Percentiles rank a stretch among this genome's conserved stretches.
phyloP scores from a whole-genome alignment of 2,329 filamentous ascomycete species.

The Penicillium glabrum region DNA sequence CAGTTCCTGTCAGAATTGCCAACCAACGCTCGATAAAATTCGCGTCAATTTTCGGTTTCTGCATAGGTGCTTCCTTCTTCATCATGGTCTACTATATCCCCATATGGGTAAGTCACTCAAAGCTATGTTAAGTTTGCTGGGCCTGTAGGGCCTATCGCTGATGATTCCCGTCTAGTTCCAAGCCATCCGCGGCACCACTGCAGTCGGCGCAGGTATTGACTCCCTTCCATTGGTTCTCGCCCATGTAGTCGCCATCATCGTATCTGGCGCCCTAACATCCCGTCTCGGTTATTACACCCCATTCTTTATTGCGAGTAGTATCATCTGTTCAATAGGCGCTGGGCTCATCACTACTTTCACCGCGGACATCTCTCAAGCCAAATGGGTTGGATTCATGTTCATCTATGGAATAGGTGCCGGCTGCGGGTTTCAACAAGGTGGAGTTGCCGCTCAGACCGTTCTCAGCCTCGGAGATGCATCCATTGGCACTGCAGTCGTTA shows the following conservation, averaged over 20 bases:
- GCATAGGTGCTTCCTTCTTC: background rate
- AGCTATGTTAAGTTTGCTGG: no score
- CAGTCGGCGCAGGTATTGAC: background rate
- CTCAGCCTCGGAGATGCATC: background rate
- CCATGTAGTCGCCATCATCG: background rate
- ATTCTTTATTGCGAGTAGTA: background rate
- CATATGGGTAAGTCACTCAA: background rate
- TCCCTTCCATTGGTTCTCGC: background rate
- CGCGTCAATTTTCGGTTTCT: background rate
- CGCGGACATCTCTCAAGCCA: background rate
- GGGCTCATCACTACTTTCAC: background rate
- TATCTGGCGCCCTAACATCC: background rate
- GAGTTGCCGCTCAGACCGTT: background rate
- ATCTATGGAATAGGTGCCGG: background rate
- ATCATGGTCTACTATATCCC: background rate
- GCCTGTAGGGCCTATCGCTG: background rate
- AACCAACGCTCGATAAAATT: background rate
- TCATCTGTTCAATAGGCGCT: background rate
- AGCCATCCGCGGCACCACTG: background rate
- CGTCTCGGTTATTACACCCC: background rate
- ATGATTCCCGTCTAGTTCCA: background rate
- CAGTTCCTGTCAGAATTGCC: background rate
- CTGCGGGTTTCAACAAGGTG: background rate
- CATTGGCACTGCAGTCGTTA: background rate
- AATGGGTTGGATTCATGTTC: background rate